Conservation (phyloP, 2,329 filamentous ascomycete species). For the Fusarium acutatum region DNA sequence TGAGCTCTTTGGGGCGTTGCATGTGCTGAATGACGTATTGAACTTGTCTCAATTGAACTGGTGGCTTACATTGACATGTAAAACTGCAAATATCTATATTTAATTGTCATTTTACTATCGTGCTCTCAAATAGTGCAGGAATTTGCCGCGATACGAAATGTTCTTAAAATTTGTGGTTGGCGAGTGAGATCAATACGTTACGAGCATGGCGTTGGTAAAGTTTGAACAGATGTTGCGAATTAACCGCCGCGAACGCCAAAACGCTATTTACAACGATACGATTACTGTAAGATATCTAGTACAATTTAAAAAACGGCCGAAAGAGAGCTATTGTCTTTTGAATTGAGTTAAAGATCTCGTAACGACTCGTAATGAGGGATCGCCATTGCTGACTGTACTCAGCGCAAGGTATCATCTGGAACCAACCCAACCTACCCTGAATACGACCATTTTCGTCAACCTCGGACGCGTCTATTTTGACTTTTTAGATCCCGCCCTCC, state of each 20-base stretch:
- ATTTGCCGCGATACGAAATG: neutral
- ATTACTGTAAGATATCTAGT: neutral
- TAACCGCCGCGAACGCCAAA: neutral
- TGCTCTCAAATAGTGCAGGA: neutral
- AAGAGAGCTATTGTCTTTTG: neutral
- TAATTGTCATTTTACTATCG: rapidly evolving
- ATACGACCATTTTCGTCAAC: neutral
- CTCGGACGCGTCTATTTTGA: neutral
- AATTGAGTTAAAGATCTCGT: neutral
- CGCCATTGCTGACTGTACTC: neutral
- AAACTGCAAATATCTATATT: too few species aligned
- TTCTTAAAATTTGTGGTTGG: rapidly evolving
- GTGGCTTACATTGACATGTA: neutral
- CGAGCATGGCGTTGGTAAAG: neutral
- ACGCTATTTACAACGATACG: neutral
- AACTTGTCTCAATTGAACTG: neutral
- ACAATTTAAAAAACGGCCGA: neutral
- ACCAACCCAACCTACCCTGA: neutral
- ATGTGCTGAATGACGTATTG: constrained; percentile 26
- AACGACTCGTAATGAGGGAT: neutral
- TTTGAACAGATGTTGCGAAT: neutral
- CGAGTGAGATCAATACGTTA: rapidly evolving
- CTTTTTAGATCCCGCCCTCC: neutral
- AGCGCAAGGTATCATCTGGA: neutral
- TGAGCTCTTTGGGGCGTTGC: constrained; percentile 44